Evolutionary conservation across 2,329 filamentous ascomycete genomes (phyloP).

Genomic region (Alternaria sp.): DNA sequence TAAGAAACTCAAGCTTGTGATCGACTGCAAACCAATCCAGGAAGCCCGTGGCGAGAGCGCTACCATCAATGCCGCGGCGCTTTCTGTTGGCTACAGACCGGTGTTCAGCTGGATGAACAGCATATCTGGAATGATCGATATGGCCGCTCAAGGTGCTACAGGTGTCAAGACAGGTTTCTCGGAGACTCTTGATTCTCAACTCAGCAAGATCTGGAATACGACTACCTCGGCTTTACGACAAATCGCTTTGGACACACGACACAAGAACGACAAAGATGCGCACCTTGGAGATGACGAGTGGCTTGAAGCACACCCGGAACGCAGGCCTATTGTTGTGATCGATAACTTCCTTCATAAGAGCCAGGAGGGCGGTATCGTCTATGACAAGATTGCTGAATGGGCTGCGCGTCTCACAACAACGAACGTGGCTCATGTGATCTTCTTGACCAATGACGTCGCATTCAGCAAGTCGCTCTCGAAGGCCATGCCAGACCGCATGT

Average conservation of each 20-base stretch:
- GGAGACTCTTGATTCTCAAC: constrained; percentile 86
- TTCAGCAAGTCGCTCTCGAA: constrained; percentile 88
- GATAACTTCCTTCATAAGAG: constrained; percentile 89
- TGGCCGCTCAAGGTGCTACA: constrained; percentile 91
- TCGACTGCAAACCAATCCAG: constrained; percentile 93
- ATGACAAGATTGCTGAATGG: constrained; percentile 74
- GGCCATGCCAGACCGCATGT: constrained; percentile 87
- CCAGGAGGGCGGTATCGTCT: constrained; percentile 55
- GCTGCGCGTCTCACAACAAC: constrained; percentile 82
- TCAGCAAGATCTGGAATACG: constrained; percentile 88
- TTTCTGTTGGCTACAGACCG: constrained; percentile 86
- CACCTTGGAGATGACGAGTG: constrained; percentile 82
- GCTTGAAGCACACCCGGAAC: constrained; percentile 86
- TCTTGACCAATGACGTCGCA: constrained; percentile 87
- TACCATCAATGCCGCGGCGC: constrained; percentile 81
- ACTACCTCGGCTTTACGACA: constrained; percentile 79
- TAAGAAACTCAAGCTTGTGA: constrained; percentile 76
- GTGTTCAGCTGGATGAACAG: constrained; percentile 98
- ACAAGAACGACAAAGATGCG: constrained; percentile 75
- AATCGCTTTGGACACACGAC: constrained; percentile 73
- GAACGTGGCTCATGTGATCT: constrained; percentile 92
- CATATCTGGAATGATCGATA: constrained; percentile 87
- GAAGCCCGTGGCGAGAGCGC: constrained; percentile 87
- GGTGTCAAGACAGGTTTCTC: constrained; percentile 94
- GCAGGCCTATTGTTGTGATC: constrained; percentile 81